Evolutionary conservation across 2,329 filamentous ascomycete species (phyloP).

Genomic region (Colletotrichum lentis): DNA sequence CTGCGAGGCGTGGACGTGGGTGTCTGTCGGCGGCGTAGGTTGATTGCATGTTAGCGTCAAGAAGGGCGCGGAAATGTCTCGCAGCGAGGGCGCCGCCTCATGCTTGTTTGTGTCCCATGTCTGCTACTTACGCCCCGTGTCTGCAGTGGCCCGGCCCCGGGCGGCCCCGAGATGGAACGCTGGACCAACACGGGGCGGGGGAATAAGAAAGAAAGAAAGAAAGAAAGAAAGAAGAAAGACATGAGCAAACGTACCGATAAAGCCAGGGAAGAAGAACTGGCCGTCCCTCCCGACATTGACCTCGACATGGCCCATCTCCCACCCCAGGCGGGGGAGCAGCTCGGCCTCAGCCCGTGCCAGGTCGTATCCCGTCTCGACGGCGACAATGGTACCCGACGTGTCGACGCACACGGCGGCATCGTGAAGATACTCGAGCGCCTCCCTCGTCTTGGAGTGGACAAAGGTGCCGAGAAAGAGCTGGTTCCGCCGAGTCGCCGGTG

Average conservation of each 20-base stretch:
- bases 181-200: not conserved
- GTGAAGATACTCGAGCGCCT: constrained; percentile 61
- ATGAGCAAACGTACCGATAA: constrained; percentile 67
- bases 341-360: constrained; percentile 45
- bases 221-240: not conserved
- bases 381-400: constrained; percentile 58
- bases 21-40: constrained; percentile 65
- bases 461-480: constrained; percentile 65
- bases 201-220: not conserved
- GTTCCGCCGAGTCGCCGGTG: constrained; percentile 41
- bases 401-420: constrained; percentile 62
- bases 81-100: too few species aligned
- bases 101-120: not conserved
- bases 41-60: constrained; percentile 4
- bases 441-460: constrained; percentile 59
- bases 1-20: constrained; percentile 93
- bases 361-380: constrained; percentile 51
- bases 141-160: not conserved
- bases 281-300: constrained; percentile 53
- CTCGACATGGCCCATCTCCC: constrained; percentile 52
- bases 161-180: not conserved
- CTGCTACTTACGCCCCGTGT: not conserved
- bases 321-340: constrained; percentile 55
- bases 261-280: constrained; percentile 85
- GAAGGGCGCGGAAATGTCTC: not conserved